Evolutionary conservation across 768 basidiomycete genomes (phyloP), one percentile per base, ranked within the genome.

Genomic region (Panus rudis): DNA sequence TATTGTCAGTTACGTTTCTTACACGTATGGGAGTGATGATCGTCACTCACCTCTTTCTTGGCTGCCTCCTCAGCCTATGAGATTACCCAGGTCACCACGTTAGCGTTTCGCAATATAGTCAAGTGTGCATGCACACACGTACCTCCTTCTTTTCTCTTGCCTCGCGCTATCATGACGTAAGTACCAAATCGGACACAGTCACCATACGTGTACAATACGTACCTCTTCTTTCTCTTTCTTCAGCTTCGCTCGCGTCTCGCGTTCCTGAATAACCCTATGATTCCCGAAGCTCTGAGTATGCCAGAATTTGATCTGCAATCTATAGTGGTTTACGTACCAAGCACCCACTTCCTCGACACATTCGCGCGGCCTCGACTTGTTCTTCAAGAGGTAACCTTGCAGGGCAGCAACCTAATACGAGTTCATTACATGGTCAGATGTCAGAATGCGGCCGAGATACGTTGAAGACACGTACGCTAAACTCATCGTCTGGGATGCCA

Each of bases 311-410:
- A 7, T 14, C 16, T 8, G n/a, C 16, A 17, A 12, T 37, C 26
- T 14, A 35, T 25, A 42, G 28, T 28, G 32, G 11, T 22, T n/a
- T 14, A 47, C 66, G 34, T 60, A 69, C 88, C 91, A 93, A 34
- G 78, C 80, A 23, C 61, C 70, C 20, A 84, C 83, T 59, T 90
- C 88, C 4, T 81, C 81, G 7, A 92, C 88, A 50, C 82, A 86
- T 61, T 91, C 85, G 47, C 75, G 73, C 30, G 89, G 89, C n/a
- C 89, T 80, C 11, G 89, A 82, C 73, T 92, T 90, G 63, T 91
- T 91, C 73, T 84, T 86, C 45, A 90, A 70, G 28, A 92, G 71
- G 60, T 91, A 91, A 2, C 89, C 89, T 68, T 91, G 89, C 51
- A 91, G 72, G 37, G 75, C 71, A 21, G 89, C 89, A 45, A 91